Base-by-base conservation (phyloP, 805 yeast genomes). In the Ogataea parapolymorpha region DNA sequence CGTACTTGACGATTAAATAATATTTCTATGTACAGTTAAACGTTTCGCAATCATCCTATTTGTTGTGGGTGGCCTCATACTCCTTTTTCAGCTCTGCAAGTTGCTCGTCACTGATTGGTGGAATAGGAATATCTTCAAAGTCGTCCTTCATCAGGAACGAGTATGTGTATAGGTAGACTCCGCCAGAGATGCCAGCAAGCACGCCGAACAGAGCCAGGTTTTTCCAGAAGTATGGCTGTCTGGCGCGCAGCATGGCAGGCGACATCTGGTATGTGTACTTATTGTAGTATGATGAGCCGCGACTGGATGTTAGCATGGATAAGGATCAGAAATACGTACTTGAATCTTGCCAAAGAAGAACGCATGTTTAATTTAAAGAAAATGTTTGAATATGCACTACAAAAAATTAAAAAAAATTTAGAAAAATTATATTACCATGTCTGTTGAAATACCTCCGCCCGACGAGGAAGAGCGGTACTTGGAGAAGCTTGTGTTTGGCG, bases 401-500 rank as follows among this genome's bases (percentile, higher is more conserved):
- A 35, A 39, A 15, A 39, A 15, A 23, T 27, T 20, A 15, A 16
- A 30, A 25, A 29, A 27, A 39, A 32, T 28, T 26, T 30, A n/a
- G 34, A 42, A 33, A 36, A 26, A 20, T 20, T 31, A 26, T 14
- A 24, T 26, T 15, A 26, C 10, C 25, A 39, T 39, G 42, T 32
- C 42, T 32, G 41, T 53, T 13, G 59, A 49, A 15, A 48, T 74
- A 26, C 84, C 88, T 12, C 84, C 83, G 24, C 91, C 93, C 52
- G 95, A 86, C 59, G 82, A 77, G 37, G 96, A 88, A 59, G 99
- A 93, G 62, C 53, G 81, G 31, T 74, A 67, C 41, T 73, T 93
- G 37, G 95, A 90, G 48, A 85, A 77, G 60, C 71, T 87, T 11
- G 95, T 93, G 4, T 90, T 93, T 65, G 98, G 99, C 12, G 98